Conservation (phyloP, 1,284 basidiomycete species). For the Puccinia triticina region DNA sequence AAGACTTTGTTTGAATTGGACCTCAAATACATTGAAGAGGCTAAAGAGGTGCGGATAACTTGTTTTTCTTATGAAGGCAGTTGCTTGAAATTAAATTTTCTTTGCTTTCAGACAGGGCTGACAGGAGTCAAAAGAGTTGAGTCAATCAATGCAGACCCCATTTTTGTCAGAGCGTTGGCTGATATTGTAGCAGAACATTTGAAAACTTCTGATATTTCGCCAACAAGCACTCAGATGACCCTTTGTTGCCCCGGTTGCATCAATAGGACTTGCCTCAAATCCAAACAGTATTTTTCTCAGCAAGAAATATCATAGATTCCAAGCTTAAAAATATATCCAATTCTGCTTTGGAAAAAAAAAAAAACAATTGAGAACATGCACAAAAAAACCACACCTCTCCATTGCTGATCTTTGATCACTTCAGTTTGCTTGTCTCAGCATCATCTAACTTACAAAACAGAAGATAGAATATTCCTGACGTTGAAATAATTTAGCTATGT, state of each 20-base stretch:
- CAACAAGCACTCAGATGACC: conserved; percentile 75
- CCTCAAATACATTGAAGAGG: conserved; percentile 89
- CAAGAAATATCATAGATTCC: too few relatives aligned
- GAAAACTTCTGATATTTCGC: conserved; percentile 56
- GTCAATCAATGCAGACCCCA: conserved; percentile 96
- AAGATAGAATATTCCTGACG: too few relatives aligned
- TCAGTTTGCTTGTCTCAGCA: too few relatives aligned
- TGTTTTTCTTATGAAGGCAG: conserved; percentile 38
- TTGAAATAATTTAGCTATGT: too few relatives aligned
- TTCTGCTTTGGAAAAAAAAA: too few relatives aligned
- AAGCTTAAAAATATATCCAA: too few relatives aligned
- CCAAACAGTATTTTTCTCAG: too few relatives aligned
- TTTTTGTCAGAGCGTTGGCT: conserved; percentile 93
- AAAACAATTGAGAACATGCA: too few relatives aligned
- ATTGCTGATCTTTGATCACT: too few relatives aligned
- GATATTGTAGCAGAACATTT: conserved; percentile 88
- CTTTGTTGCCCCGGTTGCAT: conserved; percentile 52
- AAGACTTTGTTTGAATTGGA: conserved; percentile 98
- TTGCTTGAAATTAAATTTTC: conserved; percentile 34
- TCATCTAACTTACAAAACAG: too few relatives aligned
- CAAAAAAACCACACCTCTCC: too few relatives aligned
- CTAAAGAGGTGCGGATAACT: conserved; percentile 71
- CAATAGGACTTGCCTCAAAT: too few relatives aligned
- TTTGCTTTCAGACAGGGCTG: conserved; percentile 75
- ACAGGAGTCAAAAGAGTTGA: conserved; percentile 81